Evolutionary conservation across 2,329 filamentous ascomycete genomes (phyloP), one percentile per base, ranked within the genome.

Genomic region (Taxawa tesnikishii): DNA sequence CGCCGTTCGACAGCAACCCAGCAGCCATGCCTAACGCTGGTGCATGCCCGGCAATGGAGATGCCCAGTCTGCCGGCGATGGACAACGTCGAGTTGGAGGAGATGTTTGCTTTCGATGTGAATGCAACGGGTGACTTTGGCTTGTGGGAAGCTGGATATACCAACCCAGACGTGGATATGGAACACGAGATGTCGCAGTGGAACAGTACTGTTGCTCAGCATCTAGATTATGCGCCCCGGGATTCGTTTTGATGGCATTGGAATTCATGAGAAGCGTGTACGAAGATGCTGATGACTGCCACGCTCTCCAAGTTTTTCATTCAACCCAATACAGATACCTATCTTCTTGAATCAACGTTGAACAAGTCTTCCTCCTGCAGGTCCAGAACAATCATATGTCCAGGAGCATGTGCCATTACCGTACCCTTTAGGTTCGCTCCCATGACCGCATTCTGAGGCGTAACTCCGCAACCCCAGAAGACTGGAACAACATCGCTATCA

Each of bases 401-500:
- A 1, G 73, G 73, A 12, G 66, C 64, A 54, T 79, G 75, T 1
- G 64, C 68, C 59, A 80, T 72, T 2, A 77, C 60, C 1, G 60
- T 57, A 0, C 75, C 75, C 28, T 67, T 44, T 28, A 75, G 44
- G 6, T 49, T 54, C 4, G 71, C 69, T 35, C 57, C 59, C 61
- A 75, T 67, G 1, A 79, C 69, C 10, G 72, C 73, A 45, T 75
- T 67, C 45, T 79, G 74, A 2, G 75, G 73, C 23, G 75, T 79
- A 8, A 79, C 73, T 19, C 74, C 74, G 45, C 74, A 79, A 0
- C 70, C 75, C 72, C 74, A 71, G 40, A 74, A 74, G 4, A 73
- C 63, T 0, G 69, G 70, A 17, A 75, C 57, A 15, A 64, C 56
- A 2, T 63, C 56, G 10, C 60, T 54, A 13, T 53, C 51, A 11